Evolutionary conservation across 768 basidiomycete species (phyloP), one percentile per base, ranked within the genome.

Genomic region (Mycena epipterygia): DNA sequence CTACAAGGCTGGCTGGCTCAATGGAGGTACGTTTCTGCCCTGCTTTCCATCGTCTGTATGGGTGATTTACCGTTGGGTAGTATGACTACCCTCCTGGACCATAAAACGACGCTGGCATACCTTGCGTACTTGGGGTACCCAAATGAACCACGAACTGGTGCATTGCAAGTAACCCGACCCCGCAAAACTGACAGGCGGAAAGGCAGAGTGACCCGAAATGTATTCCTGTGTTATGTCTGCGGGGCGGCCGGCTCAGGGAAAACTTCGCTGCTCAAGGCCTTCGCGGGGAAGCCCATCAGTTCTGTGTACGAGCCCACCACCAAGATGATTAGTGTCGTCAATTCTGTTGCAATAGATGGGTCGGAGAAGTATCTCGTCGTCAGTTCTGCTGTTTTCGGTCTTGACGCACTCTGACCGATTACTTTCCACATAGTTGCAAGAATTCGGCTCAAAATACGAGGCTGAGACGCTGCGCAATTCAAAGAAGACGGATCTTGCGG

Each of bases 1-100:
- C 81, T 99, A 49, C 97, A 98, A 82, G 95, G 96, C 1, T 99
- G 97, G 97, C 83, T 99, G 30, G 97, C 97, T 23, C 97, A 98
- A 78, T 99, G 97, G 97, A 97, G 95, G 96, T 96, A 59, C 73
- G 86, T 79, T 37, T 63, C 33, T 66, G 37, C 51, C 46, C 37
- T 64, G 44, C 58, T 59, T 41, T 55, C 37, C 16, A 41, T 62
- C 64, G 21, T 33, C 52, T 39, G 29, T 30, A 44, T 33, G 19
- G 30, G 32, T 64, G 37, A 58, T 56, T 42, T 65, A 46, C 27
- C 55, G 41, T 68, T 30, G 25, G 33, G 46, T 70, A 98, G 97
- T 78, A 98, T 99, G 97, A 97, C 96, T 1, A 99, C 97, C 0
- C 86, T 99, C 0, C 87, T 99, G n/a, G 95, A 98, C 72, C 93